These are phyloP conservation scores for Cymodocea nodosa DNA, from an alignment of 116 monocot species.

Conservation along the genomic window DNA sequence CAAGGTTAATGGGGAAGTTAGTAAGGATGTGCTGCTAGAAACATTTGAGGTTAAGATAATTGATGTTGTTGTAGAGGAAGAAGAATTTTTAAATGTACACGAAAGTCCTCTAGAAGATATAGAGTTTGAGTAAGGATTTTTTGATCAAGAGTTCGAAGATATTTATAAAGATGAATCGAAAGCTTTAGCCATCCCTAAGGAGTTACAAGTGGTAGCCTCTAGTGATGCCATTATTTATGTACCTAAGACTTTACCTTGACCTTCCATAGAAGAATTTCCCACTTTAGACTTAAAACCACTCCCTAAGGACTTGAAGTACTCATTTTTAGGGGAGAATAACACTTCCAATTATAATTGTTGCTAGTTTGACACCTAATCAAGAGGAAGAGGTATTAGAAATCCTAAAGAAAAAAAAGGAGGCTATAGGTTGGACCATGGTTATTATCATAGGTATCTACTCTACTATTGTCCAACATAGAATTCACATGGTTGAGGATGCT, in stretches of 20 bases:
- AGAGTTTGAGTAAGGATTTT: neutral
- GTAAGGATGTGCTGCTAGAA: neutral
- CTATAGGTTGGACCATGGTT: slow-evolving; percentile 5
- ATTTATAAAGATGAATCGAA: neutral
- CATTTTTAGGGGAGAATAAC: slow-evolving; percentile 3
- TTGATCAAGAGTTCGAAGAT: no score
- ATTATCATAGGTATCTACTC: slow-evolving; percentile 3
- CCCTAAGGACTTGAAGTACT: neutral
- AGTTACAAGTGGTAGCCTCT: neutral
- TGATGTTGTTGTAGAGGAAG: no score
- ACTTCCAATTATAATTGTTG: neutral
- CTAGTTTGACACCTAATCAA: neutral
- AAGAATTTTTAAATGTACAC: no score
- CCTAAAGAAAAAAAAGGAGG: neutral
- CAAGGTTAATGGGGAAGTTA: neutral
- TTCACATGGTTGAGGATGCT: neutral
- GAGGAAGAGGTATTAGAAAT: slow-evolving; percentile 1
- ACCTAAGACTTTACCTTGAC: neutral
- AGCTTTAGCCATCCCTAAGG: neutral
- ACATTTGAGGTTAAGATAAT: no score
- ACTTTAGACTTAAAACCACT: neutral
- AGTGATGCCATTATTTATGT: neutral
- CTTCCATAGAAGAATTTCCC: neutral
- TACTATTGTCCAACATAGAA: neutral
- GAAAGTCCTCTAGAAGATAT: no score